These are phyloP conservation scores for Neopestalotiopsis sp. DNA, from an alignment of 2,329 filamentous ascomycete genomes.

Conservation along the genomic window DNA sequence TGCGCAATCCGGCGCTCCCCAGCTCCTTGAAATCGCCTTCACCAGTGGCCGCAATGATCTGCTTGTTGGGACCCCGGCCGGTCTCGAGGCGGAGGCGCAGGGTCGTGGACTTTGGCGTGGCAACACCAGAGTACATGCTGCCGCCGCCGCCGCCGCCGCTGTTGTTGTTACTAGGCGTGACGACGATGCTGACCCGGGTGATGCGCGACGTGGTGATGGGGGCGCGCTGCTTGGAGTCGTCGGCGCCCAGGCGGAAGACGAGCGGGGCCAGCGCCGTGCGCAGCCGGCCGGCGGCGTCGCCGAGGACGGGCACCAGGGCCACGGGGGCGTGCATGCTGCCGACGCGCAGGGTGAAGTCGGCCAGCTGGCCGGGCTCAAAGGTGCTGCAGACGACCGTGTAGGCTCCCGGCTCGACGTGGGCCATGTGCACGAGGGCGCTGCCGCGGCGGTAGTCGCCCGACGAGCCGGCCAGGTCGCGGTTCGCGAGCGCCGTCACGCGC, in stretches of 20 bases:
- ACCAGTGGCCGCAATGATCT: conserved; percentile 68
- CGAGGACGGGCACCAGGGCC: conserved; percentile 63
- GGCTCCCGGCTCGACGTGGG: conserved; percentile 66
- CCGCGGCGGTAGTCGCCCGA: conserved; percentile 89
- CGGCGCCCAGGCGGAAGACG: conserved; percentile 43
- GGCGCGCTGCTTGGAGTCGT: conserved; percentile 42
- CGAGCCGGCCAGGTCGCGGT: conserved; percentile 79
- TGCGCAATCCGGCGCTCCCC: conserved; percentile 66
- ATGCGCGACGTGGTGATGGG: conserved; percentile 50
- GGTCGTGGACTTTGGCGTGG: conserved; percentile 39
- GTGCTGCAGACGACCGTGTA: conserved; percentile 93
- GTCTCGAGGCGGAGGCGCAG: conserved; percentile 76
- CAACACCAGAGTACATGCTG: conserved; percentile 27
- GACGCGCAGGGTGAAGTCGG: conserved; percentile 77
- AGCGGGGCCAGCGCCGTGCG: conserved; percentile 62
- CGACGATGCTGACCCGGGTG: conserved; percentile 65
- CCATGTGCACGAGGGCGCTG: conserved; percentile 71
- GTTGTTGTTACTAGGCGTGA: conserved; percentile 27
- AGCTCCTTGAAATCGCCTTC: conserved; percentile 74
- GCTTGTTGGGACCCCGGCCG: conserved; percentile 62
- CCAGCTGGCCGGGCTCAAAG: conserved; percentile 80
- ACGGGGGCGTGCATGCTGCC: conserved; percentile 62
- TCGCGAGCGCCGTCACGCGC: conserved; percentile 71
- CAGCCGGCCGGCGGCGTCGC: conserved; percentile 78
- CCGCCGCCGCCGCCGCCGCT: background rate